Evolutionary conservation across 805 yeast species (phyloP).

Genomic region (Hanseniaspora osmophila): DNA sequence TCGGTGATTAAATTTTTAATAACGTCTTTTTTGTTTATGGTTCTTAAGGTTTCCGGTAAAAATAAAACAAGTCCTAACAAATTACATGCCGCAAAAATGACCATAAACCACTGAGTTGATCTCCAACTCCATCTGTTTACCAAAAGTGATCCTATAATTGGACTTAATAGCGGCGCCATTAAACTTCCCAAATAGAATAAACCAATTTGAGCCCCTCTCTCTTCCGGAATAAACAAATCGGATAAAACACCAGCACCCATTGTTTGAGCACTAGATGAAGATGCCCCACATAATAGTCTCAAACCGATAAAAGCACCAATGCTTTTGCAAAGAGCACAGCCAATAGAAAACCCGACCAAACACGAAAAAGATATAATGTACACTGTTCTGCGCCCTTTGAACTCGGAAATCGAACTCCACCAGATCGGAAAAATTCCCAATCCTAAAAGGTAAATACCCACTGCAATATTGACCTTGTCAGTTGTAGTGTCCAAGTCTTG

Average conservation of each 20-base stretch:
- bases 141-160: slow-evolving; percentile 68
- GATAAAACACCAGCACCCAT: slow-evolving; percentile 83
- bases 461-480: slow-evolving; percentile 56
- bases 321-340: slow-evolving; percentile 50
- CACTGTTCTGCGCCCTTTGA: slow-evolving; percentile 59
- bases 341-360: slow-evolving; percentile 54
- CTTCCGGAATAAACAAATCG: slow-evolving; percentile 51
- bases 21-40: slow-evolving; percentile 37
- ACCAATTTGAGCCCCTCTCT: slow-evolving; percentile 72
- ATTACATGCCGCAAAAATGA: slow-evolving; percentile 46
- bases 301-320: slow-evolving; percentile 52
- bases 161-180: slow-evolving; percentile 67
- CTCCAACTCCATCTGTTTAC: slow-evolving; percentile 71
- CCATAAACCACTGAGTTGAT: slow-evolving; percentile 77
- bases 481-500: slow-evolving; percentile 40
- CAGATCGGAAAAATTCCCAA: slow-evolving; percentile 73
- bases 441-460: slow-evolving; percentile 62
- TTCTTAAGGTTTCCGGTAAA: slow-evolving; percentile 66
- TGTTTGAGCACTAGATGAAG: slow-evolving; percentile 74
- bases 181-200: slow-evolving; percentile 68
- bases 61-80: slow-evolving; percentile 35
- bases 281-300: slow-evolving; percentile 63
- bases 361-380: slow-evolving; percentile 54
- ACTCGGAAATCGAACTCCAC: slow-evolving; percentile 77
- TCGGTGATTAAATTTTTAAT: slow-evolving; percentile 32